Base-by-base conservation (phyloP, 805 yeast genomes). In the Candida hispaniensis region DNA sequence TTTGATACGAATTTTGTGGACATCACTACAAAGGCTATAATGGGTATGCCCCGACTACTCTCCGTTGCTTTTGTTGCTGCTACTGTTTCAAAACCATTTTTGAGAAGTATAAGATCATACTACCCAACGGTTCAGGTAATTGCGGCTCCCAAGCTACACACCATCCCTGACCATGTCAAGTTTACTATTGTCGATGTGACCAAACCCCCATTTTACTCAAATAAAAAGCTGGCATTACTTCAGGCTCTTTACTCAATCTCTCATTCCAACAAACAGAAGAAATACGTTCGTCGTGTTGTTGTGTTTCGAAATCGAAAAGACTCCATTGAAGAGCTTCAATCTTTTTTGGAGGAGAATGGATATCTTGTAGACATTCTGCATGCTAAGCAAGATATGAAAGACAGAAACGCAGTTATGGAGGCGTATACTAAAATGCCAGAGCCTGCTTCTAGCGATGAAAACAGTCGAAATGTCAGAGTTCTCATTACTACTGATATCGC, bases 241-340 rank as follows among this genome's bases (percentile, higher is more conserved):
- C 96, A 91, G 58, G 81, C 83, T 1, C 54, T 88, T 7, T 85
- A 79, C 52, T 86, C 94, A 0, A 80, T 91, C 34, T 74, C 73
- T 45, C 73, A 75, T 40, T 94, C 83, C 54, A 83, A 82, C 34
- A 71, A 88, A 2, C 96, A 86, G 51, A 64, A 63, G 12, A 82
- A 81, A 0, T 66, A 54, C 38, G 79, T 77, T 30, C 86, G 91
- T 55, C 61, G 96, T 41, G 77, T 80, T 14, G 64, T 88, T 24
- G 78, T 91, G 0, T 88, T 88, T 58, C 93, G 82, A 9, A 88
- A 91, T 50, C 71, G 70, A 41, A 78, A 75, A 47, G 69, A 67
- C 21, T 73, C 71, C 27, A 83, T 80, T 4, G 56, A 56, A 6
- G 67, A 68, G 7, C 59, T 85, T 9, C 79, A 73, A 1, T 65